These are phyloP conservation scores for Sporothrix inflata DNA, from an alignment of 2,329 filamentous ascomycete genomes.

Conservation along the genomic window DNA sequence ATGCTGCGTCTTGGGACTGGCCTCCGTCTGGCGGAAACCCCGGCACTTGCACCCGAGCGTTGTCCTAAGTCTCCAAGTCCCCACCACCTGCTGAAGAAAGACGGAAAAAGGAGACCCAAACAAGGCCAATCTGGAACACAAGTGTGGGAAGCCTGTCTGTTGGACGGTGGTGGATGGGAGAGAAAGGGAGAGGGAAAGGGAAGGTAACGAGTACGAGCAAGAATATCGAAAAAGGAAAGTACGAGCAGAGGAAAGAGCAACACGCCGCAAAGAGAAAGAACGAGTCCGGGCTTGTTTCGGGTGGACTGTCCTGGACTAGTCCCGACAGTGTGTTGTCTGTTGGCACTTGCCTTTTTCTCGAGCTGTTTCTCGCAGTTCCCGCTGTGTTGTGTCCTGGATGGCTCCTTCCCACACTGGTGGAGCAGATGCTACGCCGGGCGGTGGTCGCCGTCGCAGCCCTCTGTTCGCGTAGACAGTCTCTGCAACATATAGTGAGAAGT, in stretches of 20 bases:
- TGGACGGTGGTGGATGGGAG: background rate
- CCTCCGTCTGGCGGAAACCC: background rate
- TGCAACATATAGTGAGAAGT: background rate
- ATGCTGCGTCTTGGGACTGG: background rate
- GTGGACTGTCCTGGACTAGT: conserved; percentile 7
- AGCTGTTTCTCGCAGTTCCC: background rate
- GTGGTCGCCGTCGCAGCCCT: background rate
- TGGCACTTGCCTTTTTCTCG: conserved; percentile 3
- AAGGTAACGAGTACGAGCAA: background rate
- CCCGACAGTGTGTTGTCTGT: background rate
- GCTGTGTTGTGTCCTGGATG: background rate
- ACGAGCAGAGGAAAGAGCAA: background rate
- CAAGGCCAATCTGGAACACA: conserved; percentile 5
- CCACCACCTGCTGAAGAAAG: background rate
- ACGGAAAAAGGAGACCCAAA: background rate
- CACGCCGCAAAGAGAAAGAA: conserved; percentile 11
- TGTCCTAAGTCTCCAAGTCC: background rate
- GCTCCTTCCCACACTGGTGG: conserved; percentile 4
- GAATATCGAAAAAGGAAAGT: background rate
- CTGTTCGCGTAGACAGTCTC: background rate
- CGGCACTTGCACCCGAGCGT: background rate
- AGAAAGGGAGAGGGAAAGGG: background rate
- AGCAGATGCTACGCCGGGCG: conserved; percentile 1
- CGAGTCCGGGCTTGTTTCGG: background rate
- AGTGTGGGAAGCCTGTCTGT: conserved; percentile 4